These are phyloP conservation scores for Lineolata rhizophorae DNA, from an alignment of 495 filamentous ascomycete species.

Conservation along the genomic window DNA sequence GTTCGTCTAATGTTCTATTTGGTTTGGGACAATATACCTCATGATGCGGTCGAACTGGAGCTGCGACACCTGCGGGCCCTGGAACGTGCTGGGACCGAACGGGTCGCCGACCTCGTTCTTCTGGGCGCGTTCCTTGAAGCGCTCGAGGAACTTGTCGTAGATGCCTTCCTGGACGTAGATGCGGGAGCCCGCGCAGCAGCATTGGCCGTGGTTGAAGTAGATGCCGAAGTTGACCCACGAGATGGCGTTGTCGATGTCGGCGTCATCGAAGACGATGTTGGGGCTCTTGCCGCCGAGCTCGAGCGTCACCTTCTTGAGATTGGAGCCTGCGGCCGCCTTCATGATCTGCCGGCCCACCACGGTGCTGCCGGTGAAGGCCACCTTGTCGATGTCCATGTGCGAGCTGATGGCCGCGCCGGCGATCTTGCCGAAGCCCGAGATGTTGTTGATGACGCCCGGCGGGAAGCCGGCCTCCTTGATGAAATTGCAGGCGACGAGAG, in stretches of 20 bases:
- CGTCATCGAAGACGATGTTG: constrained; percentile 93
- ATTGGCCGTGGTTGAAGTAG: constrained; percentile 97
- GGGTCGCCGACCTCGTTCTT: constrained; percentile 85
- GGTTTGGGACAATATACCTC: constrained; percentile 25
- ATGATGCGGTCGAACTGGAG: constrained; percentile 95
- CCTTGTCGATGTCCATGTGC: constrained; percentile 97
- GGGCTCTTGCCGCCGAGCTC: constrained; percentile 96
- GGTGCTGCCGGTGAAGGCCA: constrained; percentile 95
- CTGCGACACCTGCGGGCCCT: constrained; percentile 89
- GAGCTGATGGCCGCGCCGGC: constrained; percentile 81
- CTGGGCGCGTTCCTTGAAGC: constrained; percentile 69
- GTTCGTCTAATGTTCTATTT: neutral
- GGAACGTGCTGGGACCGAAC: constrained; percentile 74
- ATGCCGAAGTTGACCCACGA: constrained; percentile 98
- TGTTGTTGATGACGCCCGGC: constrained; percentile 81
- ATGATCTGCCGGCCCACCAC: constrained; percentile 77
- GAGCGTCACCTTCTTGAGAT: constrained; percentile 98
- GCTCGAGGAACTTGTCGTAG: constrained; percentile 80
- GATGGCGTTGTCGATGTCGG: constrained; percentile 88
- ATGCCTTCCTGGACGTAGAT: constrained; percentile 90
- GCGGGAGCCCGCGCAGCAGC: constrained; percentile 91
- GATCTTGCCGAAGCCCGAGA: constrained; percentile 76
- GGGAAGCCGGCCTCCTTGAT: constrained; percentile 94
- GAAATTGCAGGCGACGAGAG: constrained; percentile 53
- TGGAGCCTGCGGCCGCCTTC: constrained; percentile 85